Base-by-base conservation (phyloP, 2,329 filamentous ascomycete species). In the Trichoderma endophyticum region DNA sequence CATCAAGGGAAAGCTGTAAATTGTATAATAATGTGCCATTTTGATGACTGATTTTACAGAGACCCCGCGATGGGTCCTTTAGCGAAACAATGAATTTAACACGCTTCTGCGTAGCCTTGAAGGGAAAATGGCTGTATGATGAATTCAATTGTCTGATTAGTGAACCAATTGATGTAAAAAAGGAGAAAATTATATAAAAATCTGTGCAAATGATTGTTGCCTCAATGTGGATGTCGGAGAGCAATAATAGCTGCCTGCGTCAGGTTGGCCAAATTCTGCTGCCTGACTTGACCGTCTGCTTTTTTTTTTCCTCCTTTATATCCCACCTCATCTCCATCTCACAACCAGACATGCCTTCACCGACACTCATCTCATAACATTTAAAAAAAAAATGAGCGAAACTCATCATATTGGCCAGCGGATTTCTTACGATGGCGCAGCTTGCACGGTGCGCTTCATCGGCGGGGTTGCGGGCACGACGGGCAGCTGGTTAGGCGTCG, bases 401-500 rank as follows among this genome's bases (percentile, higher is more conserved):
- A 77, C 76, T 14, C 78, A 81, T 61, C 83, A 87, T 76, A 79
- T 91, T 74, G 93, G 93, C 67, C 91, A 96, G 81, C 90, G 96
- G 15, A 85, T 95, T 54, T 97, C 93, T 4, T 97, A 93, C 77
- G 90, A 92, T 75, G 90, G 89, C 36, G 89, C 90, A 24, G 83
- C 92, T 56, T 97, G 95, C 82, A 98, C 95, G 1, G 87, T 98
- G 72, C 91, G 94, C 73, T 98, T 95, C 79, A 83, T 93, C 73
- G 96, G 96, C 59, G 81, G 87, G 39, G 92, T 98, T 8, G 86
- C 89, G 65, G 93, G 92, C 75, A 95, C 94, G 9, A 86, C 88
- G 57, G 93, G 94, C 63, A 85, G 87, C 74, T 98, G 95, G 95
- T 87, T 98, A 39, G 96, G 96, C 61, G 93, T 98, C 62, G 96